A percentile compares a stretch with the other conserved stretches of the same genome.
Evolutionary conservation across 176 grass and related monocot species (phyloP).

Genomic region (Oryza rufipogon): DNA sequence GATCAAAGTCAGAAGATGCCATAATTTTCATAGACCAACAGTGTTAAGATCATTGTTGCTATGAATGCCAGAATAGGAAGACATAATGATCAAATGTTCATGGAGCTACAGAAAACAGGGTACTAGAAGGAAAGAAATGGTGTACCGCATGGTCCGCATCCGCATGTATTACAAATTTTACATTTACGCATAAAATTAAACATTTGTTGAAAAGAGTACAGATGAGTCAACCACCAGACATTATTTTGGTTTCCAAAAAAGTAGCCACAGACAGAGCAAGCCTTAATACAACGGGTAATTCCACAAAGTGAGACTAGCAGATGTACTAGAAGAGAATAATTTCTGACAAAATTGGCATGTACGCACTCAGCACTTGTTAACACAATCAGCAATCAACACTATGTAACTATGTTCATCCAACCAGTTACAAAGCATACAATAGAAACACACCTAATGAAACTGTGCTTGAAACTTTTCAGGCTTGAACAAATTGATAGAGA

Average conservation of each 20-base stretch:
- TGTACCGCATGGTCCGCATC: not conserved
- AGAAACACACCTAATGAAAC: slow-evolving; percentile 19
- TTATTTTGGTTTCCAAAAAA: not conserved
- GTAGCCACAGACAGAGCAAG: not conserved
- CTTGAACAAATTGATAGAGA: slow-evolving; percentile 2
- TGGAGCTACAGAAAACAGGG: not conserved
- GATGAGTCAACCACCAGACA: not conserved
- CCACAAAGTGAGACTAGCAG: not conserved
- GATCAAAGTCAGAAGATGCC: not conserved
- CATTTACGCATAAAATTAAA: slow-evolving; percentile 3
- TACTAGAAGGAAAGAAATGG: not conserved
- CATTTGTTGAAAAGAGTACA: not conserved
- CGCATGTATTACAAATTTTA: not conserved
- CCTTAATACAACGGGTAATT: not conserved
- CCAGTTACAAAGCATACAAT: not conserved
- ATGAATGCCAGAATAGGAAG: slow-evolving; percentile 1
- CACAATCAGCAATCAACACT: slow-evolving; percentile 10
- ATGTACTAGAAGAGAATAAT: not conserved
- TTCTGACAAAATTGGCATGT: not conserved
- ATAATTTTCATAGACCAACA: not conserved
- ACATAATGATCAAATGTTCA: not conserved
- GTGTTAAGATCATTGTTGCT: not conserved
- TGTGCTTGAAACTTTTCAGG: not conserved
- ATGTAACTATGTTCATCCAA: slow-evolving; percentile 10
- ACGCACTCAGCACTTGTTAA: not conserved